A percentile compares a stretch with the other conserved stretches of the same genome.
Evolutionary conservation across 148 eudicot genomes (phyloP).

Genomic region (Spergularia bocconei): DNA sequence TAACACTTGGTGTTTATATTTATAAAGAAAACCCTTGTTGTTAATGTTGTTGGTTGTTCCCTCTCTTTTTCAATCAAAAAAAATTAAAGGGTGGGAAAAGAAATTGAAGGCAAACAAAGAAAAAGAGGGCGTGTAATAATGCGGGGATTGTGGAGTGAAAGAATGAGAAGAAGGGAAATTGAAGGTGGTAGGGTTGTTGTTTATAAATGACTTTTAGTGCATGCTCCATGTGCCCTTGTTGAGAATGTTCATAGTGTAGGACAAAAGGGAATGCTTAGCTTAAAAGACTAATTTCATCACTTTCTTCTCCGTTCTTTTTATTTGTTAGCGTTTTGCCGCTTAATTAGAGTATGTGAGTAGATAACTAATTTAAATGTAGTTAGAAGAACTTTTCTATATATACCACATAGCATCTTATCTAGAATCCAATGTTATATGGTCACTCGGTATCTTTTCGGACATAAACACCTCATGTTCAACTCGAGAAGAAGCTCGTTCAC

Average conservation of each 20-base stretch:
- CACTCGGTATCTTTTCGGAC: no score
- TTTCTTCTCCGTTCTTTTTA: no score
- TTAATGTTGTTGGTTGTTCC: not conserved
- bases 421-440: no score
- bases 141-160: slow-evolving; percentile 33
- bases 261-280: slow-evolving; percentile 1
- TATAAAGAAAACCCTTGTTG: slow-evolving; percentile 9
- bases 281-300: not conserved
- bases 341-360: no score
- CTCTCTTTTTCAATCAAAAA: slow-evolving; percentile 20
- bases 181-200: slow-evolving; percentile 25
- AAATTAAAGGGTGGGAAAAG: not conserved
- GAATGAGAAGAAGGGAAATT: slow-evolving; percentile 11
- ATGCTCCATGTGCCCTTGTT: slow-evolving; percentile 32
- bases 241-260: slow-evolving; percentile 30
- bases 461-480: no score
- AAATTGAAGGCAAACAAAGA: not conserved
- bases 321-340: no score
- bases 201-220: slow-evolving; percentile 29
- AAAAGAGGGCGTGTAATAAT: slow-evolving; percentile 27
- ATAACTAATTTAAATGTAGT: no score
- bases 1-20: not conserved
- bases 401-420: no score
- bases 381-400: no score
- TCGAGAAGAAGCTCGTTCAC: no score